Percentiles rank a stretch among this genome's conserved stretches.
phyloP scores from a whole-genome alignment of 2,329 filamentous ascomycete species.

The Colletotrichum gigasporum region DNA sequence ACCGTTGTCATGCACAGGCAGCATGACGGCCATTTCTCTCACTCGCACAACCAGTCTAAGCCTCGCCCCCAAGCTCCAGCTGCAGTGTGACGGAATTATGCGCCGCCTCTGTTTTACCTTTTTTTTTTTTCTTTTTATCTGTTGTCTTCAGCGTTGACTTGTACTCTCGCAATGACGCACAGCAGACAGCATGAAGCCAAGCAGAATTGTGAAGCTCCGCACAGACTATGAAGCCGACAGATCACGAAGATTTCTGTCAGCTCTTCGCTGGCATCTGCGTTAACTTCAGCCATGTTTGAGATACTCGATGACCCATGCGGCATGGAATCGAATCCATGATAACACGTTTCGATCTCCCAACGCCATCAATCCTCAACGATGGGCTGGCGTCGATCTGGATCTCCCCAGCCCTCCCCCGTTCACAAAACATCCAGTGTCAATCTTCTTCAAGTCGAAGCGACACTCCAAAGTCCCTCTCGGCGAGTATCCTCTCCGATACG shows the following conservation, averaged over 20 bases:
- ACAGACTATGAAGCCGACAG: too few relatives aligned
- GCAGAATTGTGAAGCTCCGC: too few relatives aligned
- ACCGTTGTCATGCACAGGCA: not conserved
- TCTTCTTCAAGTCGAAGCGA: not conserved
- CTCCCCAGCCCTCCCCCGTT: not conserved
- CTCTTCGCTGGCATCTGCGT: too few relatives aligned
- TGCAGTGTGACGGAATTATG: too few relatives aligned
- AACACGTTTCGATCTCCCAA: not conserved
- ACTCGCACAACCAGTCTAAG: not conserved
- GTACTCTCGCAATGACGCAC: too few relatives aligned
- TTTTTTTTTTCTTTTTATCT: too few relatives aligned
- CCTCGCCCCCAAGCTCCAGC: too few relatives aligned
- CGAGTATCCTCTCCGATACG: not conserved
- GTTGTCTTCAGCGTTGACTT: too few relatives aligned
- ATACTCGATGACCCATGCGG: not conserved
- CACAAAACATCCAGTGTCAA: not conserved
- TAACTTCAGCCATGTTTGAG: too few relatives aligned
- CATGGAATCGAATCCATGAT: not conserved
- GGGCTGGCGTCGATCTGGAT: slow-evolving; percentile 14
- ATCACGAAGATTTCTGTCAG: too few relatives aligned
- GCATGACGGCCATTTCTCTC: not conserved
- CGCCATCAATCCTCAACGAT: not conserved
- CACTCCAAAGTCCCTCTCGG: slow-evolving; percentile 1
- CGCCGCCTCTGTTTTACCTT: too few relatives aligned
- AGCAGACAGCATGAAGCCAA: too few relatives aligned